Base-by-base conservation (phyloP, 169 alveolate species). In the Blepharisma undulans region DNA sequence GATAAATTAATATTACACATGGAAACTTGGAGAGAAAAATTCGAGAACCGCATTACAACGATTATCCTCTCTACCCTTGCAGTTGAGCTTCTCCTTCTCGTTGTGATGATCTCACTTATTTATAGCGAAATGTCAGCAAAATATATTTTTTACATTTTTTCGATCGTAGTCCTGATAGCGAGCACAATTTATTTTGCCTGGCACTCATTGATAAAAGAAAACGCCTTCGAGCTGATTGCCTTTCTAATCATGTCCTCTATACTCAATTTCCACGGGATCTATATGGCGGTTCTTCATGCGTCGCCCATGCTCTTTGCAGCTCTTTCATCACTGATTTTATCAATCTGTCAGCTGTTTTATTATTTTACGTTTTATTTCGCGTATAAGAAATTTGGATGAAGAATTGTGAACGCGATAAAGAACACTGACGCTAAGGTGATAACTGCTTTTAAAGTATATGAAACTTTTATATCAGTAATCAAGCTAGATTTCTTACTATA, bases 151-250 rank as follows among this genome's bases (percentile, higher is more conserved):
- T 86, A 86, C 30, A 66, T 86, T 27, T 60, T 36, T 22, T 29
- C 84, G 7, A 27, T 86, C 27, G 27, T 25, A 14, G 25, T 3
- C n/a, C 7, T 71, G 30, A 86, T 86, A 5, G 27, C 72, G 27
- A n/a, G 74, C 60, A 86, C 91, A n/a, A 86, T 86, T 4, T 86
- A 86, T 34, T 86, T 86, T 48, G 91, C 91, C 72, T 86, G 91
- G 91, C 91, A 86, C 34, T 61, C 91, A 0, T 19, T 86, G 21
- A 85, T 86, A 19, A 61, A 72, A 71, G 91, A 86, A 86, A 86
- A 86, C 72, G 48, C 91, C 0, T 86, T 86, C 72, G 91, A 86
- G 72, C 66, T 86, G 60, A 21, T 86, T 19, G 91, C 91, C 16
- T 86, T 86, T 72, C 19, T 19, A 27, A 22, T 86, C 33, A 86